A percentile compares a stretch with the other conserved stretches of the same genome.
These are phyloP conservation scores for Sporothrix brasiliensis DNA, from an alignment of 2,329 filamentous ascomycete species.

Conservation along the genomic window DNA sequence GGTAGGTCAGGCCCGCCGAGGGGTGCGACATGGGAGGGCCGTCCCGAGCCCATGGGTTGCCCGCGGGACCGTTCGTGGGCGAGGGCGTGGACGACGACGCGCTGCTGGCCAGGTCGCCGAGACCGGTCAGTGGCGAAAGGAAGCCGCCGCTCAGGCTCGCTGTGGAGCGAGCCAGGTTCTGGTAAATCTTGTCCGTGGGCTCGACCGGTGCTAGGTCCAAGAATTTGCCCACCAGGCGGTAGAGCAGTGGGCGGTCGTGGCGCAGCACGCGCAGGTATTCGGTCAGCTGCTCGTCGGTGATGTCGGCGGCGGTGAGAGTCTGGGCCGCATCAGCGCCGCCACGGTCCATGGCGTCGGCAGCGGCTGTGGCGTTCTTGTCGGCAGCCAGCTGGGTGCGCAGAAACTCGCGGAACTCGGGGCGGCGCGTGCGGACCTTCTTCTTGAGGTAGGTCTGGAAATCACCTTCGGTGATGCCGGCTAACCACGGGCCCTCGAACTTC, in stretches of 20 bases:
- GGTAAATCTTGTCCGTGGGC: conserved; percentile 34
- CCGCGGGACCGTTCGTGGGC: conserved; percentile 29
- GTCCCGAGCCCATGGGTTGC: conserved; percentile 53
- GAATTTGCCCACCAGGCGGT: conserved; percentile 60
- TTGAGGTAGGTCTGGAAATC: conserved; percentile 61
- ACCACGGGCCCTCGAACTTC: conserved; percentile 69
- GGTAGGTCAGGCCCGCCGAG: conserved; percentile 64
- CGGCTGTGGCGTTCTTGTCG: conserved; percentile 48
- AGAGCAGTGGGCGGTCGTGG: conserved; percentile 54
- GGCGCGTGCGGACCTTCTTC: conserved; percentile 57
- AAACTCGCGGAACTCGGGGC: conserved; percentile 58
- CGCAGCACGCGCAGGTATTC: conserved; percentile 59
- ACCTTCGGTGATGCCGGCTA: conserved; percentile 64
- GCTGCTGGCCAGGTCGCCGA: conserved; percentile 31
- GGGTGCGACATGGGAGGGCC: conserved; percentile 65
- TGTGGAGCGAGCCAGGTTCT: conserved; percentile 35
- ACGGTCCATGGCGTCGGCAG: conserved; percentile 36
- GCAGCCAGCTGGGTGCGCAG: conserved; percentile 55
- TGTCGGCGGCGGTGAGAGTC: conserved; percentile 43
- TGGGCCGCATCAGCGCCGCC: conserved; percentile 28
- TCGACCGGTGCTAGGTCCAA: conserved; percentile 62
- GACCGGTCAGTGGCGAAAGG: conserved; percentile 13
- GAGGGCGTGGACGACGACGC: conserved; percentile 39
- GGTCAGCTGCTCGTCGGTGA: conserved; percentile 56
- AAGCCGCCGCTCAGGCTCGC: conserved; percentile 38